Conservation (phyloP, 345 rosid genomes). For the Turritis glabra region DNA sequence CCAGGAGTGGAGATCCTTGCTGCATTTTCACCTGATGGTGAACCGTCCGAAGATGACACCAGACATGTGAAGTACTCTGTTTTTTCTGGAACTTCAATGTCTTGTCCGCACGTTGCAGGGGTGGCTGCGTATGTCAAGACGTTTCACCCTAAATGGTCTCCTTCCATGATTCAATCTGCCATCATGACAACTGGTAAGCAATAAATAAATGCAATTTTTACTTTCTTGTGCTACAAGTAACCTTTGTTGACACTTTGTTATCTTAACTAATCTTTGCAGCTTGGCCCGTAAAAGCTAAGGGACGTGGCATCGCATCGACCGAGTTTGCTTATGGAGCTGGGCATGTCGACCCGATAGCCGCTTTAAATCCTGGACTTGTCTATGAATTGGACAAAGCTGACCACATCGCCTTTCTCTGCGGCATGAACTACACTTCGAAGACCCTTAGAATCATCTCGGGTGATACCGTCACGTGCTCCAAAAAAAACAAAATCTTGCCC, state of each 20-base stretch:
- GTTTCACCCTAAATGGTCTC: constrained; percentile 54
- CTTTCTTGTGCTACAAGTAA: constrained; percentile 10
- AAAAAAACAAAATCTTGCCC: background rate
- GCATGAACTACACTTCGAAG: constrained; percentile 14
- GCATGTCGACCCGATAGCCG: constrained; percentile 41
- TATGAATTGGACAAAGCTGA: constrained; percentile 35
- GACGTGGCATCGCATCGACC: background rate
- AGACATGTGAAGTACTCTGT: constrained; percentile 32
- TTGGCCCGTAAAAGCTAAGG: constrained; percentile 21
- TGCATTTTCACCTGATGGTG: constrained; percentile 40
- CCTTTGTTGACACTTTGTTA: background rate
- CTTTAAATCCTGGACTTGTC: constrained; percentile 39
- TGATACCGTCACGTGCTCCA: constrained; percentile 38
- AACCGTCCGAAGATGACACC: background rate
- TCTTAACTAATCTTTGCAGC: constrained; percentile 27
- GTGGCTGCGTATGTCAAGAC: constrained; percentile 43
- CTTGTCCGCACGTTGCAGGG: constrained; percentile 55
- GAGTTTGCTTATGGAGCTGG: constrained; percentile 45
- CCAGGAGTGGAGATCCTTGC: constrained; percentile 59
- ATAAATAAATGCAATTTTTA: background rate
- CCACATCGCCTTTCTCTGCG: constrained; percentile 35
- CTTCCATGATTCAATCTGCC: constrained; percentile 47
- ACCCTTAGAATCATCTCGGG: constrained; percentile 33
- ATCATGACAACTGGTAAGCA: constrained; percentile 46
- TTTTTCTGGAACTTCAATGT: constrained; percentile 50